Conservation (phyloP, 2,329 filamentous ascomycete species). For the Penicillium sp. region DNA sequence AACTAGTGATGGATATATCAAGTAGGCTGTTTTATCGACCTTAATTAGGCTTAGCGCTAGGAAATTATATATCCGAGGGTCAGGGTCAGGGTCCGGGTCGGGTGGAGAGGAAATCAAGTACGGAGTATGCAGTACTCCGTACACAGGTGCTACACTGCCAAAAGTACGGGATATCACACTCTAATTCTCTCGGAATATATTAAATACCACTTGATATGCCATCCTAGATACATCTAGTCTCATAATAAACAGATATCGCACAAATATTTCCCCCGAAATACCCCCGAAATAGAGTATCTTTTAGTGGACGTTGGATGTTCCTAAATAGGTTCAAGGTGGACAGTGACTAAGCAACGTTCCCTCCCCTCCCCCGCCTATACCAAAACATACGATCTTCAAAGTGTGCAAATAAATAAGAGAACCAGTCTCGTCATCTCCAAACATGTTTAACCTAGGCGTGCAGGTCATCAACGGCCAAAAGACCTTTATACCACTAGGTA, state of each 20-base stretch:
- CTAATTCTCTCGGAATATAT: neutral
- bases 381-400: neutral
- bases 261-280: neutral
- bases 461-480: constrained; percentile 32
- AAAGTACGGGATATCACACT: neutral
- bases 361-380: neutral
- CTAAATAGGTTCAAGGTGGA: neutral
- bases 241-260: neutral
- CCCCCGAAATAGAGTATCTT: no score
- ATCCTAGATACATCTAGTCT: neutral
- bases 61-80: no score
- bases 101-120: no score
- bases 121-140: no score
- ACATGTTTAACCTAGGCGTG: constrained; percentile 13
- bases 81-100: no score
- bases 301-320: neutral
- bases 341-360: neutral
- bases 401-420: neutral
- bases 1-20: no score
- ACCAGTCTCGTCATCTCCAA: neutral
- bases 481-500: constrained; percentile 37
- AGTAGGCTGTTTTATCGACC: no score
- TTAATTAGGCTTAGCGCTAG: no score
- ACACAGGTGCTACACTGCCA: neutral
- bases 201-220: neutral